Base-by-base conservation (phyloP, 176 grass and related monocot genomes). In the Leersia perrieri region DNA sequence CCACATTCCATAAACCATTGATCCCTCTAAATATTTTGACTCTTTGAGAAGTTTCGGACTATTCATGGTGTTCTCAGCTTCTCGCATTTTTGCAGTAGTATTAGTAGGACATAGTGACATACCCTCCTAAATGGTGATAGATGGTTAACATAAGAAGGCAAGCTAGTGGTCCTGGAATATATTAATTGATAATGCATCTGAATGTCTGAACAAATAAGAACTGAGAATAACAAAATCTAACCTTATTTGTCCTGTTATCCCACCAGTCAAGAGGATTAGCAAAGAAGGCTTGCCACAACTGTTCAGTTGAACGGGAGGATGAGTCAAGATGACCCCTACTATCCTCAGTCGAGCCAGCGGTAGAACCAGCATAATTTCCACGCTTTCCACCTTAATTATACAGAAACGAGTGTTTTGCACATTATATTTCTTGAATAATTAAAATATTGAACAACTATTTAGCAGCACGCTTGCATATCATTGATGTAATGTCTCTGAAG, bases 221-320 rank as follows among this genome's bases (percentile, higher is more conserved):
- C n/a, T n/a, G n/a, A 84, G 15, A 68, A 65, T n/a, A n/a, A n/a
- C n/a, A n/a, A 11, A 55, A 53, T 13, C 8, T 28, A 25, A 99
- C 96, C 96, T 99, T 99, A 68, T 82, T 95, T 80, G 65, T 89
- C 88, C 96, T 94, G 79, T 99, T 99, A 88, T 99, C 96, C 96
- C 92, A 99, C 96, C 96, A 99, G 10, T 93, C 96, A 69, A 93
- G 41, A 36, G 96, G 96, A 73, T 93, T 99, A 70, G 90, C 84
- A 66, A 99, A 99, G 82, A 95, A 99, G 3, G 96, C 96, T 83
- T 95, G 92, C 96, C 96, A 99, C 23, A 94, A 73, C 82, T 91
- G 72, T 91, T 93, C 90, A 78, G 70, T 81, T 79, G 90, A 86
- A 82, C 53, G 84, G 66, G 89, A 80, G 57, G 82, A 86, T 49